Evolutionary conservation across 2,329 filamentous ascomycete genomes (phyloP), one percentile per base, ranked within the genome.

Genomic region (Phaeophleospora eucalypticola): DNA sequence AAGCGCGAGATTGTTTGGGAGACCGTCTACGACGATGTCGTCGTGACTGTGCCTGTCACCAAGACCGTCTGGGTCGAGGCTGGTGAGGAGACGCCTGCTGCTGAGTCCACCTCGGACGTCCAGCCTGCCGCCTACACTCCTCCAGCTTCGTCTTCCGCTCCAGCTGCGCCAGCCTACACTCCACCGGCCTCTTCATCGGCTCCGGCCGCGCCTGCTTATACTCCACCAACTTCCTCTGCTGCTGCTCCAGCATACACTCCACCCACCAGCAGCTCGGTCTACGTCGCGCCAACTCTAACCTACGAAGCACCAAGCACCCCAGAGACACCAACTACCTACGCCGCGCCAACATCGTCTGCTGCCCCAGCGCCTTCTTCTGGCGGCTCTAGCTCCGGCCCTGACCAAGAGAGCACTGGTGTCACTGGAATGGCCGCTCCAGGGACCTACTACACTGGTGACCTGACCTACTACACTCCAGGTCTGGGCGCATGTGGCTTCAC

Each of bases 391-490:
- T n/a, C n/a, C n/a, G n/a, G n/a, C n/a, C n/a, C n/a, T n/a, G 24
- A 29, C 24, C 24, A 29, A 42, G 50, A 19, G 29, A 34, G 47
- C 41, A 47, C 45, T 19, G 41, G 43, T 34, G n/a, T 42, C 18
- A 39, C 45, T 21, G 65, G 61, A 20, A 51, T 54, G 21, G 66
- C 63, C 39, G 56, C 62, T 19, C 48, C 64, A 7, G 70, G 66
- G 40, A 60, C 61, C 20, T 65, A 57, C 21, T 74, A 67, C 70
- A 61, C 63, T 0, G 87, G 87, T 51, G 79, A 89, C 41, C 75
- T 88, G 56, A 93, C 88, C 49, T 90, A 80, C 74, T 94, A 87
- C 71, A 70, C 74, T 34, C 72, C 84, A 39, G 87, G 84, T 35
- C 63, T 85, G 7, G 84, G 84, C 49, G 69, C 83, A 17, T 93